A percentile compares a stretch with the other conserved stretches of the same genome.
phyloP scores from a whole-genome alignment of 2,329 filamentous ascomycete genomes.

The Sclerotinia trifoliorum region DNA sequence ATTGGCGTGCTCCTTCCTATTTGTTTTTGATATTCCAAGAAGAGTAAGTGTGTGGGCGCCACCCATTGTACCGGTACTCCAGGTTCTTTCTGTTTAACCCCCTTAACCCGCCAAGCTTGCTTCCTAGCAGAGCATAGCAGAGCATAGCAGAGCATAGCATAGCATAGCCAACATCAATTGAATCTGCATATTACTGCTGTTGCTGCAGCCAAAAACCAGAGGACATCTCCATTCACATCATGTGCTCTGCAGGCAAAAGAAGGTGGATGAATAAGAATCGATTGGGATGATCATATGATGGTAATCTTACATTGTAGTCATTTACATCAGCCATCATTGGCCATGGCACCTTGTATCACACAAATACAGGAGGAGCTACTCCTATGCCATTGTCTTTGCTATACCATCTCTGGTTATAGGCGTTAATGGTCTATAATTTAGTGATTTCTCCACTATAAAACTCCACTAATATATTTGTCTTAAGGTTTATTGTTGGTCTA shows the following conservation, averaged over 20 bases:
- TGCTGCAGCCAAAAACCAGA: neutral
- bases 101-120: neutral
- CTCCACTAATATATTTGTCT: neutral
- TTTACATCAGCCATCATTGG: neutral
- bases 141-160: neutral
- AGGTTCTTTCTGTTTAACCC: neutral
- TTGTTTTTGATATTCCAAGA: neutral
- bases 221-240: neutral
- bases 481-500: neutral
- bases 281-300: neutral
- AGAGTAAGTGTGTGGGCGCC: too few species aligned
- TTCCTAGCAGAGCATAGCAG: neutral
- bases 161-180: neutral
- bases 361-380: neutral
- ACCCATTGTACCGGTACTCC: neutral
- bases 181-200: neutral
- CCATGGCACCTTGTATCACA: neutral
- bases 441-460: neutral
- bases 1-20: too few species aligned
- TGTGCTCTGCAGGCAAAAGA: neutral
- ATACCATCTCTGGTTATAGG: neutral
- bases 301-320: neutral
- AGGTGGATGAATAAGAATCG: neutral
- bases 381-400: neutral
- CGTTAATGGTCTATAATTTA: neutral